phyloP scores from a whole-genome alignment of 148 eudicot species.

The Cornus suecica region DNA sequence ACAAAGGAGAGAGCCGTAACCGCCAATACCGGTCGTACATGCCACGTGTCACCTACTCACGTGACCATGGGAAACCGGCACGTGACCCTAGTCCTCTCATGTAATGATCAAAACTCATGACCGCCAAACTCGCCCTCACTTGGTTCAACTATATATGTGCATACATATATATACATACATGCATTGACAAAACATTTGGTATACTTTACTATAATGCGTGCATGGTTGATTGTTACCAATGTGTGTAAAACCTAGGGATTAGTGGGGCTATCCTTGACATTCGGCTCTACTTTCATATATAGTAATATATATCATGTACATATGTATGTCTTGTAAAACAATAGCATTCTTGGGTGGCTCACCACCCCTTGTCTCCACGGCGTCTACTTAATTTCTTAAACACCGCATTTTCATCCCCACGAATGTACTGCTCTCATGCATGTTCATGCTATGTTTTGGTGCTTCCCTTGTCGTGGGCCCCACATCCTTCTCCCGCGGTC shows the following conservation, averaged over 20 bases:
- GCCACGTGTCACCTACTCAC: slow-evolving; percentile 8
- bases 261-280: not conserved
- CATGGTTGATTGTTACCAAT: too few species aligned
- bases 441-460: not conserved
- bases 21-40: not conserved
- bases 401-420: too few species aligned
- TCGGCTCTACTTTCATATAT: not conserved
- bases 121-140: slow-evolving; percentile 7
- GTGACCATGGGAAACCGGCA: not conserved
- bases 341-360: not conserved
- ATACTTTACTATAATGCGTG: too few species aligned
- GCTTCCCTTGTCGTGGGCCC: too few species aligned
- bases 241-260: not conserved
- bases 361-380: slow-evolving; percentile 3
- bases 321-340: not conserved
- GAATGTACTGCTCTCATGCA: too few species aligned
- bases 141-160: not conserved
- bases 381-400: not conserved
- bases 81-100: not conserved
- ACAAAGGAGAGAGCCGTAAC: slow-evolving; percentile 3
- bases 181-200: too few species aligned
- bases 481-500: too few species aligned
- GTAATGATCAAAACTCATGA: not conserved
- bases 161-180: too few species aligned
- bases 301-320: too few species aligned